phyloP scores from a whole-genome alignment of 441 rosid species.

The Adansonia madagascariensis region DNA sequence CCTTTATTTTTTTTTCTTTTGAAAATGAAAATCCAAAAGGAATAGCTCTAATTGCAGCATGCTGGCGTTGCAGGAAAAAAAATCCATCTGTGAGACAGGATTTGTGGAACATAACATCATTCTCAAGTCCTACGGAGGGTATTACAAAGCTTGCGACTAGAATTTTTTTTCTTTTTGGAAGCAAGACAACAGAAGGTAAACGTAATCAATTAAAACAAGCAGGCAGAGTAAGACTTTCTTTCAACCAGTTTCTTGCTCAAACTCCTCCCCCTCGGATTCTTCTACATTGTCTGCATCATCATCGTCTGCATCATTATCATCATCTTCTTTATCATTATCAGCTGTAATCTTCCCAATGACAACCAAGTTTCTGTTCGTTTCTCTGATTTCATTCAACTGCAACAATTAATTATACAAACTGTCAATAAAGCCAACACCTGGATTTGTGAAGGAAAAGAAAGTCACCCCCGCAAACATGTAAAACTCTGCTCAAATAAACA shows the following conservation, averaged over 20 bases:
- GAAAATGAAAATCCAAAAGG: no score
- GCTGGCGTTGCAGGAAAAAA: no score
- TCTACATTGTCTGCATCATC: conserved; percentile 82
- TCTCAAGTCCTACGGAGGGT: no score
- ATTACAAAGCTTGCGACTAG: no score
- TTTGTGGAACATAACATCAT: no score
- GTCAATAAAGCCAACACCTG: not conserved
- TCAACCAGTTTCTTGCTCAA: conserved; percentile 75
- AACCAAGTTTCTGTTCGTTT: conserved; percentile 57
- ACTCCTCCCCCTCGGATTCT: conserved; percentile 89
- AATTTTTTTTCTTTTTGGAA: no score
- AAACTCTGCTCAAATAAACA: not conserved
- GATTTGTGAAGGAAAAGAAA: not conserved
- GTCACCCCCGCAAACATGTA: not conserved
- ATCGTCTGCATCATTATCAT: conserved; percentile 76
- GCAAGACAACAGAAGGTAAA: no score
- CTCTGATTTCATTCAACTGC: conserved; percentile 83
- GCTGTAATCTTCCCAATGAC: conserved; percentile 71
- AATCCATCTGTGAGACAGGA: no score
- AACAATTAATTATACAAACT: conserved; percentile 11
- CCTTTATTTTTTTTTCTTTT: no score
- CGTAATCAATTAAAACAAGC: no score
- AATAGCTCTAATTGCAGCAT: no score
- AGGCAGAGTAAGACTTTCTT: no score
- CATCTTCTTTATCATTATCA: conserved; percentile 73